These are phyloP conservation scores for Diplotaxis tenuifolia DNA, from an alignment of 345 rosid species.

Conservation along the genomic window DNA sequence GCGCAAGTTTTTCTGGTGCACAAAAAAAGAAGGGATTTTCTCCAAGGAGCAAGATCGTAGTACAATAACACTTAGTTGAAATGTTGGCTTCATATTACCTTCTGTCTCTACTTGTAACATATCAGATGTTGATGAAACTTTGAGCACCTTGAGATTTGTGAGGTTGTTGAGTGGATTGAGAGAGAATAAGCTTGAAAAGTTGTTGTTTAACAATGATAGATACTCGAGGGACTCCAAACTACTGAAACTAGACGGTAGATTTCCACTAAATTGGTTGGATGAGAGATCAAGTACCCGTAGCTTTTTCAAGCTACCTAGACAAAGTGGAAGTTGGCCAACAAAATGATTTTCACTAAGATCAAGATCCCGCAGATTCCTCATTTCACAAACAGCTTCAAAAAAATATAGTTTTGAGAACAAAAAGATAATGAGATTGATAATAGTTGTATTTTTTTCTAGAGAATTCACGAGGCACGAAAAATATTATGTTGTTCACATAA, in stretches of 20 bases:
- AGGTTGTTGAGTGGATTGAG: constrained; percentile 17
- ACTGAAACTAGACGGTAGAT: not conserved
- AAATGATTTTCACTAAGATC: not conserved
- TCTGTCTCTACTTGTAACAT: not conserved
- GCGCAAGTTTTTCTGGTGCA: constrained; percentile 15
- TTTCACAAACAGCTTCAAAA: not conserved
- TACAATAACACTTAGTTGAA: constrained; percentile 10
- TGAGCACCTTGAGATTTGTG: constrained; percentile 25
- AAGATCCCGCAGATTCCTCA: constrained; percentile 16
- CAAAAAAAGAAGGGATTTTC: constrained; percentile 10
- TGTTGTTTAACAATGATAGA: constrained; percentile 17
- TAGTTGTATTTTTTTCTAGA: not conserved
- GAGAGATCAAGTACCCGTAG: constrained; percentile 20
- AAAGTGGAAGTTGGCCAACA: constrained; percentile 5
- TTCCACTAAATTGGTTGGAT: constrained; percentile 9
- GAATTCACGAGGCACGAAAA: not conserved
- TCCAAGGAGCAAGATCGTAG: constrained; percentile 8
- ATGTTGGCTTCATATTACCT: not conserved
- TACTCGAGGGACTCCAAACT: constrained; percentile 13
- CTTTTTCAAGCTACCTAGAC: not conserved
- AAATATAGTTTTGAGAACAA: not conserved
- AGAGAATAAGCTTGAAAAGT: constrained; percentile 1
- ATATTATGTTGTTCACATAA: not conserved
- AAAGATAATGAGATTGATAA: not conserved
- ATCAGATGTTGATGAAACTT: constrained; percentile 2